Percentiles rank a stretch among this genome's conserved stretches.
Evolutionary conservation across 2,329 filamentous ascomycete genomes (phyloP).

Genomic region (Furcasterigmium sp.): DNA sequence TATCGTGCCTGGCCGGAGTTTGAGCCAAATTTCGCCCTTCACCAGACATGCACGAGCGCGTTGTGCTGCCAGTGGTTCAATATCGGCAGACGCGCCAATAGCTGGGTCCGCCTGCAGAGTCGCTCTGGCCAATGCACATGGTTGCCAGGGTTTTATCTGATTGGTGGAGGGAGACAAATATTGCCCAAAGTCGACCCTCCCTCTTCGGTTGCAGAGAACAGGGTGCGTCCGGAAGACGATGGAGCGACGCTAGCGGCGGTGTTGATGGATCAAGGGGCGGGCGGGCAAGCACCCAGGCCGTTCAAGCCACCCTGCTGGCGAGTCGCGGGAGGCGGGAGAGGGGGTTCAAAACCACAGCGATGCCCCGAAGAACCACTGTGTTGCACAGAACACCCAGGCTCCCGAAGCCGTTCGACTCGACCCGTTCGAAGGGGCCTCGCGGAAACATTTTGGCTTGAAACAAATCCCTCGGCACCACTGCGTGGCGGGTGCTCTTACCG

Average conservation of each 20-base stretch:
- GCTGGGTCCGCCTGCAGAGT: background rate
- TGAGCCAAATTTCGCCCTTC: no score
- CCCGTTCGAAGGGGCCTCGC: background rate
- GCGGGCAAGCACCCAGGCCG: background rate
- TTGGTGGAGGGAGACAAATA: background rate
- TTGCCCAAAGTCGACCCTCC: background rate
- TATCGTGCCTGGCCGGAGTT: no score
- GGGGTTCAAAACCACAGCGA: background rate
- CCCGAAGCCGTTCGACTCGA: background rate
- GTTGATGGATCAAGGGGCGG: background rate
- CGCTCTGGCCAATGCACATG: background rate
- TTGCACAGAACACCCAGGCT: background rate
- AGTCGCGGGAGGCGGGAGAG: background rate
- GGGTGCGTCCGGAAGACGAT: background rate
- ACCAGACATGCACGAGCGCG: no score
- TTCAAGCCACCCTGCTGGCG: background rate
- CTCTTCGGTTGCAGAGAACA: background rate
- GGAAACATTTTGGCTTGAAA: no score
- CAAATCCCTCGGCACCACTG: no score
- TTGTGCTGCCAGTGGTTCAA: no score
- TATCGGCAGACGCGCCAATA: background rate
- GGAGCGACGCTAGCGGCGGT: slow-evolving; percentile 1
- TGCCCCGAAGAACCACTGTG: background rate
- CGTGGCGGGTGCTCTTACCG: no score
- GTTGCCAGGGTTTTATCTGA: background rate